These are phyloP conservation scores for Nemania serpens DNA, from an alignment of 2,329 filamentous ascomycete species.

Conservation along the genomic window DNA sequence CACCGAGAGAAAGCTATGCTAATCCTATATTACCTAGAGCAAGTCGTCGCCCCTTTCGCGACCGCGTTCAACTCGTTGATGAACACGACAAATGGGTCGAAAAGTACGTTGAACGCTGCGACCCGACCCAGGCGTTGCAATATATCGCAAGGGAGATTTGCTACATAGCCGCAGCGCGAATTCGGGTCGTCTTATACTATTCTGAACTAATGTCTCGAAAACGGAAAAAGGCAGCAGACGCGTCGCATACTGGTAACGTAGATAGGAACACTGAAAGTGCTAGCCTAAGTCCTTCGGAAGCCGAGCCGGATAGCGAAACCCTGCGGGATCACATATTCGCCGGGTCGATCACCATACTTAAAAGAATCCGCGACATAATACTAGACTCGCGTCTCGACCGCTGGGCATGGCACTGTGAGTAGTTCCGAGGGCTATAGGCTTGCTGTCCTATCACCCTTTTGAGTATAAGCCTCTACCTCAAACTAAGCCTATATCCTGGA, in stretches of 20 bases:
- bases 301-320: constrained; percentile 13
- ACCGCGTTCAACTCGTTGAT: constrained; percentile 18
- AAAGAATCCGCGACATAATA: constrained; percentile 22
- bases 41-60: constrained; percentile 15
- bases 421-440: too few relatives aligned
- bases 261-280: neutral
- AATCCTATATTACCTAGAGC: constrained; percentile 10
- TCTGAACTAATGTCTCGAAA: constrained; percentile 21
- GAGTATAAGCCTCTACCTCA: neutral
- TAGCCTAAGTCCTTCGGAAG: neutral
- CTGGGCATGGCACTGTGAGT: constrained; percentile 23
- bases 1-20: constrained; percentile 1
- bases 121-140: constrained; percentile 17
- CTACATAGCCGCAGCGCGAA: constrained; percentile 19
- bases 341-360: constrained; percentile 8
- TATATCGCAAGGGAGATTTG: constrained; percentile 17
- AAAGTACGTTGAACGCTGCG: constrained; percentile 20
- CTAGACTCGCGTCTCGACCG: constrained; percentile 17
- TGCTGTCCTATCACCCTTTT: neutral
- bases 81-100: constrained; percentile 26
- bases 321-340: constrained; percentile 22
- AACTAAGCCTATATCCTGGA: neutral
- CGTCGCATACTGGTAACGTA: neutral
- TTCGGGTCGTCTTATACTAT: constrained; percentile 19
- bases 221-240: constrained; percentile 6